Base-by-base conservation (phyloP, 495 filamentous ascomycete species). In the Aspergillus taichungensis region DNA sequence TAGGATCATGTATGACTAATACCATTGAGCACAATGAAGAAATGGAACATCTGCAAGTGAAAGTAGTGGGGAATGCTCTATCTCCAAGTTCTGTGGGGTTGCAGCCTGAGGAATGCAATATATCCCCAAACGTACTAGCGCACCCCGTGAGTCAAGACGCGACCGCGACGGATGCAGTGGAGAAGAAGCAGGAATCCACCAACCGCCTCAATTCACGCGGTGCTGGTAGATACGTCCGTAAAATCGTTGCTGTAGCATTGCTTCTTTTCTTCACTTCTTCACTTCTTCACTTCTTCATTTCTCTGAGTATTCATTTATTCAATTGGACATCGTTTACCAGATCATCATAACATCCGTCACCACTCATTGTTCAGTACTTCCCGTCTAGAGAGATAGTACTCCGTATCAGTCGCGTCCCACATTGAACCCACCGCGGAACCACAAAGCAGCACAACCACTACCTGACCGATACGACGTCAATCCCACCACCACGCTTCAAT, bases 21-120 rank as follows among this genome's bases (percentile, higher is more conserved):
- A 3, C 8, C 14, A 40, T 38, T 38, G 18, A 12, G 18, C 4
- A 24, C 18, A 24, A 24, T 24, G 18, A 24, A 24, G 18, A 24
- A 24, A 24, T 24, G 18, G 18, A 24, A 24, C 4, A 24, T 24
- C 18, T 24, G 18, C 18, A 13, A 34, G 33, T 13, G 33, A 13
- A 2, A 34, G 12, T 37, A 28, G 28, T 39, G n/a, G 43, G 8
- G 34, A n/a, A n/a, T n/a, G n/a, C n/a, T n/a, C n/a, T 38, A 8
- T n/a, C 13, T 34, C 18, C 12, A 13, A 18, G 30, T 34, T 34
- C 10, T 7, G 3, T 13, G 42, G 31, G 24, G 43, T 52, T 34
- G 43, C 40, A 40, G 48, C 56, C 56, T 59, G 40, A 59, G 56
- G 50, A 55, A 59, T 51, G 49, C 34, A 40, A 51, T 51, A 52